phyloP scores from a whole-genome alignment of 2,329 filamentous ascomycete species.

The Alternaria postmessia region DNA sequence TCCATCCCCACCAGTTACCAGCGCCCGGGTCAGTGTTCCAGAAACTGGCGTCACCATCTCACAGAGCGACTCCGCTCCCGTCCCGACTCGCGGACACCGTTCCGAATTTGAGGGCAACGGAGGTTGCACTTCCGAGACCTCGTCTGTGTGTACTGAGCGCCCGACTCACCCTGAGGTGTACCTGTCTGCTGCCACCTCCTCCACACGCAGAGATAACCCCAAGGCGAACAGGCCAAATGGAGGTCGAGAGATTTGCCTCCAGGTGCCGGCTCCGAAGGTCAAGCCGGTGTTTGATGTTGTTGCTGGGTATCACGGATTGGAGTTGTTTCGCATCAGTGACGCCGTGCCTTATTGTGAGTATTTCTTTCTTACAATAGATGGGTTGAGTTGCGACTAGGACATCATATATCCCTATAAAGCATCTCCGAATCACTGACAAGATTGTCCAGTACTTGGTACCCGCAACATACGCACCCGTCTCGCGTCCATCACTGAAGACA shows the following conservation, averaged over 20 bases:
- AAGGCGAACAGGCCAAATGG: background rate
- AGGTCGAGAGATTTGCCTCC: background rate
- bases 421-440: background rate
- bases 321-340: conserved; percentile 6
- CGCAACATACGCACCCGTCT: conserved; percentile 4
- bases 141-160: background rate
- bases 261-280: conserved; percentile 1
- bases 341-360: conserved; percentile 14
- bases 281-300: conserved; percentile 6
- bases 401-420: background rate
- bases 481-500: conserved; percentile 10
- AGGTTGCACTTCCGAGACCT: background rate
- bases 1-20: background rate
- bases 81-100: background rate
- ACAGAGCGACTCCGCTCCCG: background rate
- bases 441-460: background rate
- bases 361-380: background rate
- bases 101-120: background rate
- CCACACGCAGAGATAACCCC: background rate
- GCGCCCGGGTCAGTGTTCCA: background rate
- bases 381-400: accelerated
- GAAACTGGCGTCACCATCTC: background rate
- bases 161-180: background rate
- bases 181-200: background rate
- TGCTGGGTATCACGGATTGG: conserved; percentile 5